phyloP scores from a whole-genome alignment of 768 basidiomycete species.

The Trametes coccinea region DNA sequence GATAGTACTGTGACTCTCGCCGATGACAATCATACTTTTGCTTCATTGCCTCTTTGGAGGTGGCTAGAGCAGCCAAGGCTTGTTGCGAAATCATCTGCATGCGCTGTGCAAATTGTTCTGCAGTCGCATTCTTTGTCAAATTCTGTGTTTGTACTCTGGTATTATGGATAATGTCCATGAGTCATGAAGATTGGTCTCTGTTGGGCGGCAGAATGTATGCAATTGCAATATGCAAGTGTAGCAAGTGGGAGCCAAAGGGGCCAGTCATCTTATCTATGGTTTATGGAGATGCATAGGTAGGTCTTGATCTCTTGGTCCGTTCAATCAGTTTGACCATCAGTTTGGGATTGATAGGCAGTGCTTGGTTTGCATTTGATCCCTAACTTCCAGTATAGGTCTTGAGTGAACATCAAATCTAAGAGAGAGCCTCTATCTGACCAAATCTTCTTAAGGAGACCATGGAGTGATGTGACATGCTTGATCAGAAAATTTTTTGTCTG shows the following conservation, averaged over 20 bases:
- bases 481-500: conserved; percentile 14
- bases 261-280: conserved; percentile 40
- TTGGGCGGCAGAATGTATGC: conserved; percentile 30
- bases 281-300: conserved; percentile 37
- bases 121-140: not conserved
- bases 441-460: conserved; percentile 17
- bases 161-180: conserved; percentile 25
- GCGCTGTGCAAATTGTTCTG: not conserved
- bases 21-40: not conserved
- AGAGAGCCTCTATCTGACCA: conserved; percentile 20
- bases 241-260: conserved; percentile 33
- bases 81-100: conserved; percentile 4
- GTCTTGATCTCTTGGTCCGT: conserved; percentile 43
- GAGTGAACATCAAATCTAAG: conserved; percentile 37
- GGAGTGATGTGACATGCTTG: conserved; percentile 15
- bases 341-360: conserved; percentile 48
- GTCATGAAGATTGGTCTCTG: conserved; percentile 36
- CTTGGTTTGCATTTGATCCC: conserved; percentile 36
- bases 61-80: conserved; percentile 11
- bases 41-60: conserved; percentile 32
- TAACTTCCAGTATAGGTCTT: conserved; percentile 31
- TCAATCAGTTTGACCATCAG: conserved; percentile 43
- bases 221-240: conserved; percentile 38
- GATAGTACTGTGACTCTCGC: not conserved
- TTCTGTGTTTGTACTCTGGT: not conserved